Percentiles rank a stretch among this genome's conserved stretches.
phyloP scores from a whole-genome alignment of 2,329 filamentous ascomycete species.

The Proliferodiscus dingleyae region DNA sequence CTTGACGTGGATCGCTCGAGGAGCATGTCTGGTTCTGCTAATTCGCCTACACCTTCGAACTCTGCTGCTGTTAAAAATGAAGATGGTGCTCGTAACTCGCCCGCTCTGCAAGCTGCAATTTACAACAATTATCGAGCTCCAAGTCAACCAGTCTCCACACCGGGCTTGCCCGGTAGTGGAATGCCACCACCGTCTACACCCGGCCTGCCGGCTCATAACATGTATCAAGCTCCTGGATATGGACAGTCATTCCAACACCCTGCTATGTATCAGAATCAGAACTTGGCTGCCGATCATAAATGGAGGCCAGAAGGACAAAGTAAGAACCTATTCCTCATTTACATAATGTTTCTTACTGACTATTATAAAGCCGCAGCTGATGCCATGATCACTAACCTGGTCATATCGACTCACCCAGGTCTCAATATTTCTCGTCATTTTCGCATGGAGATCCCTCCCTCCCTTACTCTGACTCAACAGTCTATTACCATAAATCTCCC shows the following conservation, averaged over 20 bases:
- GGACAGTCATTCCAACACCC: slow-evolving; percentile 29
- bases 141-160: slow-evolving; percentile 34
- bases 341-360: slow-evolving; percentile 19
- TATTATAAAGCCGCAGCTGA: slow-evolving; percentile 45
- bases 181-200: slow-evolving; percentile 31
- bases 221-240: slow-evolving; percentile 23
- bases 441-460: slow-evolving; percentile 59
- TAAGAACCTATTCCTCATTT: slow-evolving; percentile 28
- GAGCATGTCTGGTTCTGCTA: slow-evolving; percentile 28
- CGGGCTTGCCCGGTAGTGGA: slow-evolving; percentile 16
- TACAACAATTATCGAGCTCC: slow-evolving; percentile 33
- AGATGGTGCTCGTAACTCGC: slow-evolving; percentile 28
- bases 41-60: slow-evolving; percentile 30
- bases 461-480: slow-evolving; percentile 62
- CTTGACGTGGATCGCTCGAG: slow-evolving; percentile 28
- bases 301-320: slow-evolving; percentile 43
- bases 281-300: slow-evolving; percentile 38
- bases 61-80: slow-evolving; percentile 36
- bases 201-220: slow-evolving; percentile 18
- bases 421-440: slow-evolving; percentile 58
- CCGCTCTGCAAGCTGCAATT: slow-evolving; percentile 19
- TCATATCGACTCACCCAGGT: slow-evolving; percentile 62
- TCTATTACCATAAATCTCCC: slow-evolving; percentile 69
- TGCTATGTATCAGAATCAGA: slow-evolving; percentile 26
- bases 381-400: slow-evolving; percentile 63